Percentiles rank a stretch among this genome's conserved stretches.
Conservation (phyloP, 23 red algal species). For the Gracilaria gracilis region DNA sequence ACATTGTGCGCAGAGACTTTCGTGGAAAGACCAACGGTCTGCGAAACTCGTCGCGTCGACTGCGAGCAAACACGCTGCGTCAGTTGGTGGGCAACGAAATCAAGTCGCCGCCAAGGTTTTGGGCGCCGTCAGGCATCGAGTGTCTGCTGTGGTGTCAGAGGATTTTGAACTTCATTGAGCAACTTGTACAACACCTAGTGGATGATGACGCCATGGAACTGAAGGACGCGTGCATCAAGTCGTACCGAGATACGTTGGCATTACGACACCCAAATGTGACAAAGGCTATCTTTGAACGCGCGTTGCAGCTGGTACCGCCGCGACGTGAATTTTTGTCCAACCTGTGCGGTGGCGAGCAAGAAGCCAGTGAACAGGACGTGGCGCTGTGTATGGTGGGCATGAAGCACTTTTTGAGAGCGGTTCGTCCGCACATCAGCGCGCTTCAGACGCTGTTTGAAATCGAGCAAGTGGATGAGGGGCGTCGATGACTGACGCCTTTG, state of each 20-base stretch:
- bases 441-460: conserved; percentile 56
- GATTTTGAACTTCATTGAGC: conserved; percentile 41
- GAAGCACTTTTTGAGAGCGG: conserved; percentile 47
- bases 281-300: conserved; percentile 45
- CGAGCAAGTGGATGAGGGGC: conserved; percentile 44
- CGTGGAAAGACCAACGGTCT: conserved; percentile 57
- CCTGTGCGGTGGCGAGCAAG: conserved; percentile 15
- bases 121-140: conserved; percentile 56
- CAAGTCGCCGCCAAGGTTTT: conserved; percentile 58
- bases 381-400: conserved; percentile 48
- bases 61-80: conserved; percentile 29
- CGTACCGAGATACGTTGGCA: conserved; percentile 56
- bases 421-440: conserved; percentile 38
- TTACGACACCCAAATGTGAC: conserved; percentile 57
- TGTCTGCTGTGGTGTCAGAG: conserved; percentile 53
- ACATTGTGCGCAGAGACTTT: conserved; percentile 61
- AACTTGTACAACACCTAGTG: conserved; percentile 34
- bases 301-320: conserved; percentile 51
- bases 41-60: conserved; percentile 44
- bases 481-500: conserved; percentile 6
- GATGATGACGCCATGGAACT: conserved; percentile 35
- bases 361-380: conserved; percentile 11
- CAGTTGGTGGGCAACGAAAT: conserved; percentile 46
- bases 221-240: conserved; percentile 40
- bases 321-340: conserved; percentile 31